Conservation (phyloP, 306 rosid species). For the Castanopsis chinensis region DNA sequence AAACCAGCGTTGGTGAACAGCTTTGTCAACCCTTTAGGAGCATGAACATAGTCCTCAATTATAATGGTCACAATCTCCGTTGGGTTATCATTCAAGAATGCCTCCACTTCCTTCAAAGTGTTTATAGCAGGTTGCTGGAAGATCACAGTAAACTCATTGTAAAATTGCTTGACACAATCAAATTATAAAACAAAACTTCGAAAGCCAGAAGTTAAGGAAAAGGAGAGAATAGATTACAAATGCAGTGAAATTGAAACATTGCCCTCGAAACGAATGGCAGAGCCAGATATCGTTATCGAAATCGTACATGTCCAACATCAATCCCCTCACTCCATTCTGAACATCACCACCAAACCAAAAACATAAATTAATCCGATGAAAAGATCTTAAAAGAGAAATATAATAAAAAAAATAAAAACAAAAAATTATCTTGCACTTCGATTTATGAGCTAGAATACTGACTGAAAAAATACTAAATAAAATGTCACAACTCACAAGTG, state of each 20-base stretch:
- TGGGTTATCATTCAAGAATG: slow-evolving; percentile 73
- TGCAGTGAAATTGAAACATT: slow-evolving; percentile 96
- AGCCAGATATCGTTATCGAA: slow-evolving; percentile 90
- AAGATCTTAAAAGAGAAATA: neutral
- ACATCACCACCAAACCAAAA: slow-evolving; percentile 28
- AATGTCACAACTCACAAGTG: slow-evolving; percentile 10
- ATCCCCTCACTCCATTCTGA: slow-evolving; percentile 95
- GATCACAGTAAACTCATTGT: slow-evolving; percentile 28
- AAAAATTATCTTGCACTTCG: neutral
- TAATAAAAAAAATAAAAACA: neutral
- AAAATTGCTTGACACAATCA: slow-evolving; percentile 1
- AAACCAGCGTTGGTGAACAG: slow-evolving; percentile 68
- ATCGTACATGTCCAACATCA: slow-evolving; percentile 98
- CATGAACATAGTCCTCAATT: slow-evolving; percentile 85
- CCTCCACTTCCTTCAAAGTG: slow-evolving; percentile 86
- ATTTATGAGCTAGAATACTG: neutral
- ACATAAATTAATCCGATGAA: slow-evolving; percentile 16
- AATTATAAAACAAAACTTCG: slow-evolving; percentile 9
- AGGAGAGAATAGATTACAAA: slow-evolving; percentile 57
- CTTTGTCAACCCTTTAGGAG: slow-evolving; percentile 76
- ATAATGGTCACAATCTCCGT: slow-evolving; percentile 79
- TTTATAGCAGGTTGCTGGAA: slow-evolving; percentile 95
- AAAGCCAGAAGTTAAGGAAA: slow-evolving; percentile 13
- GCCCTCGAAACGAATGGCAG: slow-evolving; percentile 89
- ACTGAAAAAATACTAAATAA: slow-evolving; percentile 3